Base-by-base conservation (phyloP, 2,329 filamentous ascomycete genomes). In the Aspergillus sp. region DNA sequence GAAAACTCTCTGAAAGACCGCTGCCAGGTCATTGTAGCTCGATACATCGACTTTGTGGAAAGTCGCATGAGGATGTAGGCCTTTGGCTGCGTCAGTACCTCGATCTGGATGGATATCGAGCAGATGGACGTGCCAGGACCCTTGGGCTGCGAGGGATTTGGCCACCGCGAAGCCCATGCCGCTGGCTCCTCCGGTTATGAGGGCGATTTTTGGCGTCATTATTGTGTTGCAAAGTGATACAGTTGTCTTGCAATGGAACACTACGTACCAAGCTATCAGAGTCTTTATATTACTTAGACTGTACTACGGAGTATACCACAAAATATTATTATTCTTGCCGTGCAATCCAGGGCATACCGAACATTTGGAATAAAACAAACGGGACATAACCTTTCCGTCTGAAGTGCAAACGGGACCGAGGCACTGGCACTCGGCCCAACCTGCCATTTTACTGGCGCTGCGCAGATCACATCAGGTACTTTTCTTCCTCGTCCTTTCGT, bases 81-180 rank as follows among this genome's bases (percentile, higher is more conserved):
- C 57, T 43, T 39, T 50, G 7, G 62, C 64, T 32, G 55, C 55
- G 46, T 67, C 51, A 25, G 25, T 32, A 44, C 70, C 69, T 9
- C 64, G 61, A 25, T 58, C 53, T n/a, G 56, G 56, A 51, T 71
- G 70, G 10, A 72, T 59, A 53, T 74, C 71, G 37, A 73, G 50
- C 19, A 74, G 55, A 47, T 73, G 65, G 15, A 74, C 50, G n/a
- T 63, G 55, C 69, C 70, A 74, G n/a, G 61, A 57, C 43, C 62
- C 61, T 27, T 63, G 63, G n/a, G 58, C 48, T 13, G 64, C 64
- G 41, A 75, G 64, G 17, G 64, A 63, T 53, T 62, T 55, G n/a
- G 71, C 68, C 45, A 73, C 69, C 12, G 66, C 66, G 19, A 75
- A 59, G 44, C 73, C 72, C 60, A 74, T 73, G 38, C 71, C 72